A percentile compares a stretch with the other conserved stretches of the same genome.
Conservation (phyloP, 345 rosid species). For the Punica granatum region DNA sequence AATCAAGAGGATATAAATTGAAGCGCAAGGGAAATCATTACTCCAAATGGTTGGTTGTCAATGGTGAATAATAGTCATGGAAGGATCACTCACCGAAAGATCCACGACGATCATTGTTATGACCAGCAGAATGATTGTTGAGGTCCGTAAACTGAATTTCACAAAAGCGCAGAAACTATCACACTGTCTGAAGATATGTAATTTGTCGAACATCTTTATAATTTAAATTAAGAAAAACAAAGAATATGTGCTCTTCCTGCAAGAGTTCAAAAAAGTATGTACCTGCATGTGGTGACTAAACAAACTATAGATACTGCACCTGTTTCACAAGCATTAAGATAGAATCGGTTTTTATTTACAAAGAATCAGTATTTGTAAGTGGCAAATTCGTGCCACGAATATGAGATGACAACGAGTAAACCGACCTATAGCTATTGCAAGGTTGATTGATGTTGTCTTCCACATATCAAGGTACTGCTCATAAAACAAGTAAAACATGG, state of each 20-base stretch:
- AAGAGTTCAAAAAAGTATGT: neutral
- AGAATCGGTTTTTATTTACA: conserved; percentile 4
- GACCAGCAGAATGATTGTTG: conserved; percentile 81
- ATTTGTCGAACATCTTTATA: neutral
- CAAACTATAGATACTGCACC: conserved; percentile 89
- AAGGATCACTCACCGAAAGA: conserved; percentile 50
- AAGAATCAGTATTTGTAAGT: conserved; percentile 5
- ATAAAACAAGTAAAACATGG: conserved; percentile 94
- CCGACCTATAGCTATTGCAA: conserved; percentile 91
- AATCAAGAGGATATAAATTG: neutral
- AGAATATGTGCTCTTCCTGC: neutral
- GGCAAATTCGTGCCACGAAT: neutral
- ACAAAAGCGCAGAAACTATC: conserved; percentile 7
- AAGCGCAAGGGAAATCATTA: neutral
- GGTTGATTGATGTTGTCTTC: conserved; percentile 88
- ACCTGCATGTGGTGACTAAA: conserved; percentile 90
- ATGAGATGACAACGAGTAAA: conserved; percentile 4
- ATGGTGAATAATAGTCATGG: neutral
- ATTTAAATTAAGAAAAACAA: neutral
- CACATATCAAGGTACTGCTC: conserved; percentile 98
- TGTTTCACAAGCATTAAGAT: conserved; percentile 21
- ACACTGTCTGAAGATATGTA: neutral
- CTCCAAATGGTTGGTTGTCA: neutral
- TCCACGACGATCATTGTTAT: conserved; percentile 81
- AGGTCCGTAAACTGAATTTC: conserved; percentile 72